A percentile compares a stretch with the other conserved stretches of the same genome.
These are phyloP conservation scores for Calocera cornea DNA, from an alignment of 768 basidiomycete genomes.

Conservation along the genomic window DNA sequence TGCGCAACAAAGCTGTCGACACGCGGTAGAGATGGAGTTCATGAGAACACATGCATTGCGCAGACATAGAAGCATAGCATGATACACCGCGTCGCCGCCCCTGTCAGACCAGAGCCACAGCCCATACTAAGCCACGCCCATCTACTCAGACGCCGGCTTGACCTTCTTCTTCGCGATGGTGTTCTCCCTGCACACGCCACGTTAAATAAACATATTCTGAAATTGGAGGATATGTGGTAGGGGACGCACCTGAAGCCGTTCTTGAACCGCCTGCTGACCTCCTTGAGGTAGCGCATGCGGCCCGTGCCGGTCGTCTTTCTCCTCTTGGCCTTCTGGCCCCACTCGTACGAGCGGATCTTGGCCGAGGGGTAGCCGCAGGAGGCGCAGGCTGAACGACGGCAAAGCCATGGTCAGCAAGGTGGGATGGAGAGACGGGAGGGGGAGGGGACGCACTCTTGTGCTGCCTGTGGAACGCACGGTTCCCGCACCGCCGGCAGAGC, in stretches of 20 bases:
- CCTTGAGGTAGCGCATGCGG: conserved; percentile 86
- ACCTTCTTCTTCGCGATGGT: conserved; percentile 76
- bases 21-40: background rate
- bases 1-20: too few relatives aligned
- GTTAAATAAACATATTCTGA: too few relatives aligned
- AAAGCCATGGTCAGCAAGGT: too few relatives aligned
- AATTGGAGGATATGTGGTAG: too few relatives aligned
- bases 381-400: conserved; percentile 76
- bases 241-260: conserved; percentile 77
- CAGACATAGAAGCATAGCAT: background rate
- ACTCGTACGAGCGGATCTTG: conserved; percentile 90
- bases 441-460: conserved; percentile 65
- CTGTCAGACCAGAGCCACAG: background rate
- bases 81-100: background rate
- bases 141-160: conserved; percentile 18
- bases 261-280: conserved; percentile 92
- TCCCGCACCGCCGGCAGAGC: conserved; percentile 92
- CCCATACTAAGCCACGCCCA: background rate
- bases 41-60: background rate
- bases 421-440: background rate
- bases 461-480: conserved; percentile 94
- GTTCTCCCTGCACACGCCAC: conserved; percentile 59
- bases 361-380: conserved; percentile 95
- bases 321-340: conserved; percentile 98
- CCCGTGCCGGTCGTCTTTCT: conserved; percentile 99